phyloP scores from a whole-genome alignment of 1,284 basidiomycete species.

The Cystobasidium pallidum region DNA sequence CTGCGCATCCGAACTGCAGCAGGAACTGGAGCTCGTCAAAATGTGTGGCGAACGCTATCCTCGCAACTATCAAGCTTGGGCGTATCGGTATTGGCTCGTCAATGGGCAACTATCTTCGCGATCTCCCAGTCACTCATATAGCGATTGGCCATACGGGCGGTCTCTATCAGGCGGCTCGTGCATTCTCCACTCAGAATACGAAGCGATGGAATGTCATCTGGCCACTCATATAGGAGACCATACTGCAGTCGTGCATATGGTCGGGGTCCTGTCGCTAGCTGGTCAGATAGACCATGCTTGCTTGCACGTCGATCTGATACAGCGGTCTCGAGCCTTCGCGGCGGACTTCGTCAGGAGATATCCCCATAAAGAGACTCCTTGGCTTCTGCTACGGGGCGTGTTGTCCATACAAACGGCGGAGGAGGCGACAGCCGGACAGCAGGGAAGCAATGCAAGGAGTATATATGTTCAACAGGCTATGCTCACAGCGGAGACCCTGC shows the following conservation, averaged over 20 bases:
- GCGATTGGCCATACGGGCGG: not conserved
- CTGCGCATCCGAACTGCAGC: not conserved
- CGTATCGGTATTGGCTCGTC: constrained; percentile 35
- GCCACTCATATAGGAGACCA: constrained; percentile 25
- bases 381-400: constrained; percentile 35
- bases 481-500: not conserved
- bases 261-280: constrained; percentile 12
- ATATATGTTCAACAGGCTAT: not conserved
- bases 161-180: not conserved
- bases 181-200: not conserved
- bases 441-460: not conserved
- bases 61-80: constrained; percentile 41
- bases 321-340: not conserved
- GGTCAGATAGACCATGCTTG: not conserved
- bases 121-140: not conserved
- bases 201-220: not conserved
- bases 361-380: constrained; percentile 42
- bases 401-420: not conserved
- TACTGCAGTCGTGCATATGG: constrained; percentile 22
- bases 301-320: not conserved
- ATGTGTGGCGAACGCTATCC: constrained; percentile 39
- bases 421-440: too few species aligned
- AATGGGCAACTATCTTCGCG: constrained; percentile 4
- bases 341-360: constrained; percentile 30
- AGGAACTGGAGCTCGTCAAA: constrained; percentile 26